phyloP scores from a whole-genome alignment of 177 flowering plant genomes.

The Tripterygium wilfordii region DNA sequence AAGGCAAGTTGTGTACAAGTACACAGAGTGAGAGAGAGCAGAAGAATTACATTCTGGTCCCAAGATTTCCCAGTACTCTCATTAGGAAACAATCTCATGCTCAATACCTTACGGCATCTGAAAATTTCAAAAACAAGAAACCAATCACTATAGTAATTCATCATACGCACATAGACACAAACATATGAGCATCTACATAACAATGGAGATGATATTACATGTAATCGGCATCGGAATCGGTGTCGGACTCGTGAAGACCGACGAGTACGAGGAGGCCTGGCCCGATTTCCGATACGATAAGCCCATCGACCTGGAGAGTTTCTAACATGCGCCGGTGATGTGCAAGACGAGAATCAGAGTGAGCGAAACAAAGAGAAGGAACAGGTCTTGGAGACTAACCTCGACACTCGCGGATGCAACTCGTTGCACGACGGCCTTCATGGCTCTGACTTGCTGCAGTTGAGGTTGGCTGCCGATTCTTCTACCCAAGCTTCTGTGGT shows the following conservation, averaged over 20 bases:
- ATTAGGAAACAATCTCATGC: conserved; percentile 89
- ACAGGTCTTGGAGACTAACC: conserved; percentile 29
- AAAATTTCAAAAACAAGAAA: background rate
- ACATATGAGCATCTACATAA: background rate
- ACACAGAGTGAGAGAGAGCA: background rate
- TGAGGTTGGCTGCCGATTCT: too few relatives aligned
- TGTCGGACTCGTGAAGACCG: conserved; percentile 78
- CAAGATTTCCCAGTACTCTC: conserved; percentile 70
- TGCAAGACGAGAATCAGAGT: background rate
- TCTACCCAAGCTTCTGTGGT: too few relatives aligned
- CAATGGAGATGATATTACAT: conserved; percentile 30
- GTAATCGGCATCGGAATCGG: conserved; percentile 76
- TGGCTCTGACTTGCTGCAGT: conserved; percentile 39
- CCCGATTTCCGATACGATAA: conserved; percentile 73
- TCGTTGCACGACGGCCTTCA: conserved; percentile 88
- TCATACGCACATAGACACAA: too few relatives aligned
- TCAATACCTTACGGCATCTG: conserved; percentile 91
- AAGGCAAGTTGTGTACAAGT: background rate
- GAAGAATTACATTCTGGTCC: conserved; percentile 69
- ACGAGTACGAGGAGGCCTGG: conserved; percentile 87
- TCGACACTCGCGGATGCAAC: conserved; percentile 87
- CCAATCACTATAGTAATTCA: too few relatives aligned
- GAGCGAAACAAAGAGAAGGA: conserved; percentile 1
- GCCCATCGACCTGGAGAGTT: conserved; percentile 96
- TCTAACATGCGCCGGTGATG: conserved; percentile 19